Evolutionary conservation across 176 grass and related monocot genomes (phyloP).

Genomic region (Ampelocalamus luodianensis): DNA sequence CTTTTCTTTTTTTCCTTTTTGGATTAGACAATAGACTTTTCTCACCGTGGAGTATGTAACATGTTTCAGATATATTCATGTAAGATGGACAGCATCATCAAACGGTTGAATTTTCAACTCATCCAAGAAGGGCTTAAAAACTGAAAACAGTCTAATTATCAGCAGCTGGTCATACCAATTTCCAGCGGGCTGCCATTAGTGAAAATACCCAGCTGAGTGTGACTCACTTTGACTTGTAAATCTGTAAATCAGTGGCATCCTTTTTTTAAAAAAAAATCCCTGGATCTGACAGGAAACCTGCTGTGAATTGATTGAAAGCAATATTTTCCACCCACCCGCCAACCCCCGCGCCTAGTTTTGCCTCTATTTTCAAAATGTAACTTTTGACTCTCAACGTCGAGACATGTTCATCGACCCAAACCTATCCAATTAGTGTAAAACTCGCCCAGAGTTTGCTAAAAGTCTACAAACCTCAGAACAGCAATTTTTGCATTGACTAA

Average conservation of each 20-base stretch:
- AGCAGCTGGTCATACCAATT: not conserved
- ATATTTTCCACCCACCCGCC: no score
- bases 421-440: not conserved
- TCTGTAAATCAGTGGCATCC: not conserved
- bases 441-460: not conserved
- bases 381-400: slow-evolving; percentile 4
- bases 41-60: not conserved
- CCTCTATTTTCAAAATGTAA: not conserved
- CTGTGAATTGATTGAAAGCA: no score
- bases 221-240: not conserved
- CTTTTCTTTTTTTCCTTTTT: no score
- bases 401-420: slow-evolving; percentile 5
- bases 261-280: not conserved
- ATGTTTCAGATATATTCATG: not conserved
- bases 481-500: slow-evolving; percentile 24
- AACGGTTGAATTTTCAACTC: not conserved
- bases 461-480: not conserved
- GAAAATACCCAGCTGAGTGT: not conserved
- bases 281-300: not conserved
- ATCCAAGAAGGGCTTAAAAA: not conserved
- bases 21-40: not conserved
- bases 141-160: not conserved
- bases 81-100: slow-evolving; percentile 8
- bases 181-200: no score
- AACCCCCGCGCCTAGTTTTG: no score